Evolutionary conservation across 805 yeast species (phyloP).

Genomic region (Candida sithepensis): DNA sequence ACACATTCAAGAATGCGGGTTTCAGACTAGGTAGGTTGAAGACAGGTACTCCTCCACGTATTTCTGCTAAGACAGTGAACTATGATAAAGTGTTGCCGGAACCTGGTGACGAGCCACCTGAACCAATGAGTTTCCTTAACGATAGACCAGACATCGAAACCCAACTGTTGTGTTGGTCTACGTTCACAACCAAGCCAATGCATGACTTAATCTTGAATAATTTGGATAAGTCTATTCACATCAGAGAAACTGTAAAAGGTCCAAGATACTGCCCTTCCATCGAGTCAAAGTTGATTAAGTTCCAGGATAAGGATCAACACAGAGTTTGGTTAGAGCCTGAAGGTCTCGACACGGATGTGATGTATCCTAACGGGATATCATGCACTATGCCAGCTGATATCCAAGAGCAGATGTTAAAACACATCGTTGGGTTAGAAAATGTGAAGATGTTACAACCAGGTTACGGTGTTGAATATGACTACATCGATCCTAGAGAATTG

Average conservation of each 20-base stretch:
- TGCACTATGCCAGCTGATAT: slow-evolving; percentile 95
- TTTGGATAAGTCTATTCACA: slow-evolving; percentile 81
- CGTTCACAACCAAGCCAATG: slow-evolving; percentile 71
- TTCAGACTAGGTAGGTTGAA: slow-evolving; percentile 85
- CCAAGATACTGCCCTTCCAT: slow-evolving; percentile 98
- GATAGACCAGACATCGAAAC: slow-evolving; percentile 56
- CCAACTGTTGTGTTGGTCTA: slow-evolving; percentile 70
- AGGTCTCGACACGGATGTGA: slow-evolving; percentile 80
- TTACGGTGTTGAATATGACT: slow-evolving; percentile 98
- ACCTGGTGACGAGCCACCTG: slow-evolving; percentile 78
- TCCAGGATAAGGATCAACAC: slow-evolving; percentile 72
- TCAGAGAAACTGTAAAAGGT: slow-evolving; percentile 89
- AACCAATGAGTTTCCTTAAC: slow-evolving; percentile 86
- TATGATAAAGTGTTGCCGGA: slow-evolving; percentile 63
- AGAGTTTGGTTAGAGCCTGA: slow-evolving; percentile 96
- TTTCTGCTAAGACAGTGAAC: slow-evolving; percentile 69
- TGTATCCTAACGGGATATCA: slow-evolving; percentile 95
- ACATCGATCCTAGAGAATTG: slow-evolving; percentile 89
- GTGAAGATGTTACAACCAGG: slow-evolving; percentile 93
- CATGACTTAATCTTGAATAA: slow-evolving; percentile 69
- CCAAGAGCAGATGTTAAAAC: slow-evolving; percentile 66
- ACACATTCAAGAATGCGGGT: slow-evolving; percentile 72
- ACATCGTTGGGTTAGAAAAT: slow-evolving; percentile 86
- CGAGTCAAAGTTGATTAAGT: slow-evolving; percentile 81
- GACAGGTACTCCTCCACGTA: slow-evolving; percentile 96